Conservation (phyloP, 768 basidiomycete species). For the Suillus subaureus region DNA sequence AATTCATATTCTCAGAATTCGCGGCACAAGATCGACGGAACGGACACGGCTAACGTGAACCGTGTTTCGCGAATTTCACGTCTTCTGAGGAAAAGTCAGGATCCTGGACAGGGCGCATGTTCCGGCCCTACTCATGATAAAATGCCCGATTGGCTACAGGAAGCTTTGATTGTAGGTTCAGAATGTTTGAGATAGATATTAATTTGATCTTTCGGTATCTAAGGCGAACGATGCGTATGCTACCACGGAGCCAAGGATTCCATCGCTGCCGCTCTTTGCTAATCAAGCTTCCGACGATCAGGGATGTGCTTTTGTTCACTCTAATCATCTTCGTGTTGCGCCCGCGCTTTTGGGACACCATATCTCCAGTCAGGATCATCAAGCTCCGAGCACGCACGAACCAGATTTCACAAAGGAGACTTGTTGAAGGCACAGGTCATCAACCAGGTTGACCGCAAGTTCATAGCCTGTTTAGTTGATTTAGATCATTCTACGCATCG, state of each 20-base stretch:
- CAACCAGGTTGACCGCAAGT: slow-evolving; percentile 89
- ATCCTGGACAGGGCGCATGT: slow-evolving; percentile 10
- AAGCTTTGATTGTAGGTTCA: slow-evolving; percentile 55
- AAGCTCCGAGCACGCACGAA: slow-evolving; percentile 22
- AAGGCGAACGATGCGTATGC: slow-evolving; percentile 63
- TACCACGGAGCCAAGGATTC: slow-evolving; percentile 49
- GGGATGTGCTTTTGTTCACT: slow-evolving; percentile 4
- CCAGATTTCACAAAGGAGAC: slow-evolving; percentile 52
- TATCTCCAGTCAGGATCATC: slow-evolving; percentile 17
- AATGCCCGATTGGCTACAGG: slow-evolving; percentile 65
- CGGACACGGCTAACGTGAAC: slow-evolving; percentile 12
- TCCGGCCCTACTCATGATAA: slow-evolving; percentile 15
- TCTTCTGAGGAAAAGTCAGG: slow-evolving; percentile 8
- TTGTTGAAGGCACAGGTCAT: slow-evolving; percentile 64
- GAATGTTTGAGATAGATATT: slow-evolving; percentile 12
- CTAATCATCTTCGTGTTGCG: slow-evolving; percentile 15
- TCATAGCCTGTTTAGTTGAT: slow-evolving; percentile 72
- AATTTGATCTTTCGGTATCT: slow-evolving; percentile 14
- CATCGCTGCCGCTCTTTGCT: slow-evolving; percentile 27
- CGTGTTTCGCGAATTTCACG: slow-evolving; percentile 20
- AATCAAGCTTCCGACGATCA: slow-evolving; percentile 18
- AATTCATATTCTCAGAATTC: slow-evolving; percentile 52
- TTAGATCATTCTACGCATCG: slow-evolving; percentile 19
- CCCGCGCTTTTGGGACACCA: slow-evolving; percentile 17
- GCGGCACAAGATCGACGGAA: slow-evolving; percentile 9